Evolutionary conservation across 768 basidiomycete species (phyloP).

Genomic region (Tylopilus vinaceipallidus): DNA sequence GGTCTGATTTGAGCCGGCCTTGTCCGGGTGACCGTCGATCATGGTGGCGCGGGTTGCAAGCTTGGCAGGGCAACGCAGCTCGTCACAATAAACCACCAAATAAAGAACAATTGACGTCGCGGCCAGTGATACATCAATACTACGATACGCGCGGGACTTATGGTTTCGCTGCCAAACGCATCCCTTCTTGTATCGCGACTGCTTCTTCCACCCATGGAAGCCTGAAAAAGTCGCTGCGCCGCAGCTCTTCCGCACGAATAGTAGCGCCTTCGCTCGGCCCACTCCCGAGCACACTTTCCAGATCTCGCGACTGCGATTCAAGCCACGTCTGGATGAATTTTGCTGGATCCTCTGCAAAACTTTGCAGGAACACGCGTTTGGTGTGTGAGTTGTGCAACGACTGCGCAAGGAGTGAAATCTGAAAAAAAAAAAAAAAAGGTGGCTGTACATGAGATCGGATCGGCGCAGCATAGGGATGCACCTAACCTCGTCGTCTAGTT

Average conservation of each 20-base stretch:
- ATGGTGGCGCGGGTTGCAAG: no score
- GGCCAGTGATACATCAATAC: neutral
- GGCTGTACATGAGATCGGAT: conserved; percentile 20
- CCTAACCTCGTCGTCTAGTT: conserved; percentile 91
- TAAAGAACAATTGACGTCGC: neutral
- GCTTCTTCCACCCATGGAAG: conserved; percentile 92
- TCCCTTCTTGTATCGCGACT: conserved; percentile 80
- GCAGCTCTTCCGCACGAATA: conserved; percentile 84
- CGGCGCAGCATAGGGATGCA: neutral
- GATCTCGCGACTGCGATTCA: conserved; percentile 86
- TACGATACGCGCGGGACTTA: conserved; percentile 21
- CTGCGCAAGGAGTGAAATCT: conserved; percentile 85
- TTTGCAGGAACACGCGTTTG: conserved; percentile 81
- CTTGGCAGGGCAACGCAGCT: neutral
- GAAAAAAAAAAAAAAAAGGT: no score
- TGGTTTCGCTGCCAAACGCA: conserved; percentile 58
- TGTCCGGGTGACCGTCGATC: conserved; percentile 13
- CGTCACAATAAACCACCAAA: neutral
- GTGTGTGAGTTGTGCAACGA: conserved; percentile 84
- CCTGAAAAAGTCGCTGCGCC: conserved; percentile 86
- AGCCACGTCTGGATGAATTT: conserved; percentile 88
- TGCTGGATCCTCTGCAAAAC: conserved; percentile 76
- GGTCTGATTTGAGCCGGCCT: conserved; percentile 15
- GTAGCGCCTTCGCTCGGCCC: conserved; percentile 77
- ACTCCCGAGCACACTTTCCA: conserved; percentile 87